These are phyloP conservation scores for Sporothrix humicola DNA, from an alignment of 2,329 filamentous ascomycete species.

Conservation along the genomic window DNA sequence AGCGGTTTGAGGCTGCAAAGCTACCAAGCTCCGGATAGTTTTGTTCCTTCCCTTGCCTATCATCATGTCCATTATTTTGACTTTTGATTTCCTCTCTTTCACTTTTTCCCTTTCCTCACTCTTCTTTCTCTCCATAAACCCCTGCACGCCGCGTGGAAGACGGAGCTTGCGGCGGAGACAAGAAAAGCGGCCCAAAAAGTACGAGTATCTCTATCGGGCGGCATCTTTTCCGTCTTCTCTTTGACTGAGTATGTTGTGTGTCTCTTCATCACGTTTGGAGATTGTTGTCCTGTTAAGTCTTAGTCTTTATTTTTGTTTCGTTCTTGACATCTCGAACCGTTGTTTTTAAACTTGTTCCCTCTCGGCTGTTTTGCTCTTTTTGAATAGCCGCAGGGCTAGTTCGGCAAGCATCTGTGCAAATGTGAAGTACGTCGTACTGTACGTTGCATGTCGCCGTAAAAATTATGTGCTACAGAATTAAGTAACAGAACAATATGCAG, in stretches of 20 bases:
- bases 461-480: background rate
- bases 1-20: background rate
- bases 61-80: background rate
- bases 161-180: background rate
- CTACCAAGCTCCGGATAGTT: background rate
- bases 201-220: conserved; percentile 11
- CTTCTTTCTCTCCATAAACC: background rate
- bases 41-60: background rate
- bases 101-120: background rate
- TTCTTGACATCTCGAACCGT: background rate
- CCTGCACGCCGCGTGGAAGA: conserved; percentile 13
- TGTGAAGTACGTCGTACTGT: no score
- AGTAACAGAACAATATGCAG: background rate
- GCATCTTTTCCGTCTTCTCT: background rate
- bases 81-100: background rate
- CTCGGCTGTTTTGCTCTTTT: conserved; percentile 2
- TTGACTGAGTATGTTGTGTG: no score
- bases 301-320: background rate
- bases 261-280: background rate
- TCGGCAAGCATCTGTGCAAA: no score
- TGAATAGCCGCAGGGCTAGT: background rate
- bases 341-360: background rate
- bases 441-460: background rate
- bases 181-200: background rate
- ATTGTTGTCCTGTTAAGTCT: no score